Base-by-base conservation (phyloP, 1,139 yeast species). In the Hanseniaspora gamundiae region DNA sequence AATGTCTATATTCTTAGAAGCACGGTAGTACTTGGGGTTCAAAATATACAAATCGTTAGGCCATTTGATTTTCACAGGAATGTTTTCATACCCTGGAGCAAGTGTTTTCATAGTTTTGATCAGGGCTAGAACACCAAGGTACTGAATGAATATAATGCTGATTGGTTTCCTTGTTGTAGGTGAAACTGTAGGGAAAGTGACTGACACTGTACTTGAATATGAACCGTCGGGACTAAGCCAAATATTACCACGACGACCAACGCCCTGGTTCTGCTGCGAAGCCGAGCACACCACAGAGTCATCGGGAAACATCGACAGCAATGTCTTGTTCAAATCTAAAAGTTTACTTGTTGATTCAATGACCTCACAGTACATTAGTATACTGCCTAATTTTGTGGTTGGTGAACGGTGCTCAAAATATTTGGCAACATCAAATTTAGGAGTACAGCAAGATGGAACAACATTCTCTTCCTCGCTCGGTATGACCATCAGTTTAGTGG, bases 221-320 rank as follows among this genome's bases (percentile, higher is more conserved):
- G 87, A 94, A 7, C 99, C 99, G 31, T 74, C 73, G 1, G 98
- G 98, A 52, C 86, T 88, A 22, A 93, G 79, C 98, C 98, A 93
- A 1, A 80, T 80, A 54, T 93, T 93, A 2, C 93, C 94, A 6
- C 96, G 94, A 48, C 99, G 74, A 1, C 99, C 99, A 42, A 93
- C 70, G 1, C 98, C 99, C 0, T 87, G 74, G 1, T 85, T 79
- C 59, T 93, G 99, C 2, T 83, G 75, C 1, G 91, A 78, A 1
- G 93, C 94, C 3, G 81, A 72, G 43, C 53, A 58, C 6, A 60
- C 45, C 31, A 55, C 48, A 0, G 60, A 45, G 11, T 26, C 11
- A 8, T 26, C 10, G 10, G 28, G 28, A 11, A 26, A 26, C 28
- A 26, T 8, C 29, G 52, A 55, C 45, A 88, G 64, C 44, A 85